Evolutionary conservation across 2,329 filamentous ascomycete species (phyloP).

Genomic region (Trichoderma harzianum): DNA sequence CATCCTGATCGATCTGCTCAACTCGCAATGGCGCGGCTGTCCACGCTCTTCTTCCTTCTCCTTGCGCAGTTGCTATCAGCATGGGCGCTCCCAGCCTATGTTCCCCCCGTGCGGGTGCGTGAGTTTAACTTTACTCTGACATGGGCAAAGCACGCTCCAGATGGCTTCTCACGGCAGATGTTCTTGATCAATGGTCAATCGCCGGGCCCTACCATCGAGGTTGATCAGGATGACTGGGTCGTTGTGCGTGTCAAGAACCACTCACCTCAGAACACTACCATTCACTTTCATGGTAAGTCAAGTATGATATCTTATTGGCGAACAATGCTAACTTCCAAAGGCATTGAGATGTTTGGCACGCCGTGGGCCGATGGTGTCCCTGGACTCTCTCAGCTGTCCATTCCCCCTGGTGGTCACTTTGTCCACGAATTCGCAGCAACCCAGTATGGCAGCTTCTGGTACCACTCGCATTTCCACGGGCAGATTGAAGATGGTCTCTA

Average conservation of each 20-base stretch:
- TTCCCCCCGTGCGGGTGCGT: neutral
- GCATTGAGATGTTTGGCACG: conserved; percentile 48
- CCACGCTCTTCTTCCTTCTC: neutral
- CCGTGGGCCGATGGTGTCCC: conserved; percentile 61
- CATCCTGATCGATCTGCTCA: neutral
- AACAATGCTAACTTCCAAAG: conserved; percentile 23
- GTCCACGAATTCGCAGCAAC: conserved; percentile 54
- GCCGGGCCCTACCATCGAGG: conserved; percentile 58
- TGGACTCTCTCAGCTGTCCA: conserved; percentile 52
- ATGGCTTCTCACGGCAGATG: conserved; percentile 44
- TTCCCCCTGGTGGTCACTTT: conserved; percentile 47
- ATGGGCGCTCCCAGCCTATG: neutral
- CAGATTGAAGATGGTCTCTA: conserved; percentile 60
- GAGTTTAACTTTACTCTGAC: conserved; percentile 33
- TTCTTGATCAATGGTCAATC: conserved; percentile 57
- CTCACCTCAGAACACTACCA: conserved; percentile 44
- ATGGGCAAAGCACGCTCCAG: conserved; percentile 39
- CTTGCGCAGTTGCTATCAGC: neutral
- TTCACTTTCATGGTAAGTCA: conserved; percentile 48
- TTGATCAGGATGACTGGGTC: conserved; percentile 49
- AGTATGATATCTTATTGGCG: neutral
- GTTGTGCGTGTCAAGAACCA: conserved; percentile 45
- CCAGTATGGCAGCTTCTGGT: conserved; percentile 58
- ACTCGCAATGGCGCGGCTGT: neutral
- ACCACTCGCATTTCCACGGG: conserved; percentile 54